phyloP scores from a whole-genome alignment of 2,329 filamentous ascomycete genomes.

The Calonectria montana region DNA sequence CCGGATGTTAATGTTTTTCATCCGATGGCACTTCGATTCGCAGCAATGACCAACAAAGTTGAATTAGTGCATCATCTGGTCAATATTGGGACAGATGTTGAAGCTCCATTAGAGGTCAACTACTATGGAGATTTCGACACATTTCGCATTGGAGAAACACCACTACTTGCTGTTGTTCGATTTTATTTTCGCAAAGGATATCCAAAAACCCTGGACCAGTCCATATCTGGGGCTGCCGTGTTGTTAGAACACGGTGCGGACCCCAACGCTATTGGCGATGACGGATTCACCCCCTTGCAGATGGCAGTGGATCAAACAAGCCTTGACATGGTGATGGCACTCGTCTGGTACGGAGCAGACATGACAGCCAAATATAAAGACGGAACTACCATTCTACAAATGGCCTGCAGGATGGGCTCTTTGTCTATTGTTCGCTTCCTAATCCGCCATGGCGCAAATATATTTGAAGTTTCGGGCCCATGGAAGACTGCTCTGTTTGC shows the following conservation, averaged over 20 bases:
- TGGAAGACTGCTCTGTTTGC: background rate
- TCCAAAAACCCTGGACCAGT: background rate
- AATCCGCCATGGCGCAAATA: background rate
- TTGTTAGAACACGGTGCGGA: background rate
- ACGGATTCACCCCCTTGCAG: background rate
- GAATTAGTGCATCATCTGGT: background rate
- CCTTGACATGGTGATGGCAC: background rate
- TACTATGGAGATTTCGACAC: background rate
- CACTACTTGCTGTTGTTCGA: background rate
- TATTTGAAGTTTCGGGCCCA: background rate
- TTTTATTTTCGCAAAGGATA: background rate
- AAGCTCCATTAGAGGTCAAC: background rate
- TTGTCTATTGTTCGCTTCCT: background rate
- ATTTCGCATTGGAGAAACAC: background rate
- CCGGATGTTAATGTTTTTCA: background rate
- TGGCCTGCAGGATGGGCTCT: background rate
- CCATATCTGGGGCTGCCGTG: background rate
- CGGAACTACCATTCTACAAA: background rate
- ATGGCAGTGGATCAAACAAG: background rate
- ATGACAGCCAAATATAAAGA: background rate
- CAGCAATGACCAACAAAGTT: background rate
- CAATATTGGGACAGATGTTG: background rate
- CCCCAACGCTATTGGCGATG: background rate
- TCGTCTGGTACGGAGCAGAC: background rate
- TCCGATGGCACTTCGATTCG: background rate